These are phyloP conservation scores for Fomitopsis pinicola DNA, from an alignment of 1,284 basidiomycete genomes.

Conservation along the genomic window DNA sequence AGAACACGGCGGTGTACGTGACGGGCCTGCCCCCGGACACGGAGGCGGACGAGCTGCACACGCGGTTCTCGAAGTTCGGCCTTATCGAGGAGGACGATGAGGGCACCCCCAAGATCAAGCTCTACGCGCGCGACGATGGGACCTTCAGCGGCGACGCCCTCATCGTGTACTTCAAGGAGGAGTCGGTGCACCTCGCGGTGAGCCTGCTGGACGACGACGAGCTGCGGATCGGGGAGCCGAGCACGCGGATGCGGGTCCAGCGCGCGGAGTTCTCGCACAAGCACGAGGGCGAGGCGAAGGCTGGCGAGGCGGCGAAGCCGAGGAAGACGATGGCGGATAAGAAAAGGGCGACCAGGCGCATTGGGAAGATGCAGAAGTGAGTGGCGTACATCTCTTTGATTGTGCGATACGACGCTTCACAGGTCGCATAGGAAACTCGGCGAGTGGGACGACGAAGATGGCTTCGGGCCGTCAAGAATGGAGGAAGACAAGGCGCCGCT, in stretches of 20 bases:
- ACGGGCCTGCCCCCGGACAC: slow-evolving; percentile 81
- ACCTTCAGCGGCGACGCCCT: slow-evolving; percentile 93
- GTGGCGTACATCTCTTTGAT: slow-evolving; percentile 20
- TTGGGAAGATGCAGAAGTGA: slow-evolving; percentile 88
- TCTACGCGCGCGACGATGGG: slow-evolving; percentile 91
- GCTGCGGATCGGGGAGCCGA: slow-evolving; percentile 76
- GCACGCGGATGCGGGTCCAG: slow-evolving; percentile 76
- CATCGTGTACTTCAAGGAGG: slow-evolving; percentile 97
- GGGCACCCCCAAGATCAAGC: slow-evolving; percentile 86
- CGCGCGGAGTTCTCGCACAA: slow-evolving; percentile 85
- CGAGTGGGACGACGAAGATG: slow-evolving; percentile 86
- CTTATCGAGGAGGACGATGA: slow-evolving; percentile 90
- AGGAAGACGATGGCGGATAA: slow-evolving; percentile 72
- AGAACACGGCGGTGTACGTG: slow-evolving; percentile 93
- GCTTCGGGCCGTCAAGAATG: slow-evolving; percentile 67
- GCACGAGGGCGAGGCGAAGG: slow-evolving; percentile 28
- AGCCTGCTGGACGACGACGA: slow-evolving; percentile 91
- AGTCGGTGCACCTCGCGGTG: slow-evolving; percentile 84
- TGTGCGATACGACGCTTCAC: not conserved
- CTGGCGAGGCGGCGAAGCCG: slow-evolving; percentile 35
- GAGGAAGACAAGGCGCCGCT: slow-evolving; percentile 45
- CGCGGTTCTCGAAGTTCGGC: slow-evolving; percentile 87
- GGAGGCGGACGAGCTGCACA: slow-evolving; percentile 70
- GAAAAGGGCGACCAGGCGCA: slow-evolving; percentile 74
- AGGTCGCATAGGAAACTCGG: slow-evolving; percentile 52